These are phyloP conservation scores for Ogataea saltuana DNA, from an alignment of 805 yeast genomes.

Conservation along the genomic window DNA sequence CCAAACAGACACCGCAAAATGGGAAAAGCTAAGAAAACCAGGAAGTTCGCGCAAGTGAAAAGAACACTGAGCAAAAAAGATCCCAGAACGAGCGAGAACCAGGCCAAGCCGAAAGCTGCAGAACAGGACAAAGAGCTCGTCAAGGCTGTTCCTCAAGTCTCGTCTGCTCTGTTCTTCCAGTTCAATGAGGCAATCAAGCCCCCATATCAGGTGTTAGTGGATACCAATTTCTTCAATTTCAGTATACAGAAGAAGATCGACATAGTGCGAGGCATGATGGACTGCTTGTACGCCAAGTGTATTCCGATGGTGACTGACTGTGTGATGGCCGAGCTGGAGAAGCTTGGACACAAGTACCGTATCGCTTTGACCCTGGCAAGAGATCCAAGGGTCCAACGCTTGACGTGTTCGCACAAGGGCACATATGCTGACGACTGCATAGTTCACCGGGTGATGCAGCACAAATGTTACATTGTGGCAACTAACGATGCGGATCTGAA, in stretches of 20 bases:
- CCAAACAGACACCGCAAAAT: conserved; percentile 40
- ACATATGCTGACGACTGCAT: conserved; percentile 98
- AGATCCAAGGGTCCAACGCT: conserved; percentile 86
- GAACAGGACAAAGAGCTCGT: conserved; percentile 77
- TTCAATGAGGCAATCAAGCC: conserved; percentile 93
- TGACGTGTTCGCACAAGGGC: conserved; percentile 90
- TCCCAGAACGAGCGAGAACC: conserved; percentile 52
- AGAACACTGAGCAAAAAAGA: conserved; percentile 77
- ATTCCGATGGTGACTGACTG: conserved; percentile 96
- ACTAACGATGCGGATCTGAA: conserved; percentile 97
- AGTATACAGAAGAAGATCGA: conserved; percentile 95
- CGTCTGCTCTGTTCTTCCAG: conserved; percentile 93
- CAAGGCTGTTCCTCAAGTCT: conserved; percentile 83
- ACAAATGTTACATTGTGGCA: conserved; percentile 95
- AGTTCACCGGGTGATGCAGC: conserved; percentile 90
- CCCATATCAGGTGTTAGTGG: conserved; percentile 95
- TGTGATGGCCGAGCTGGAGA: conserved; percentile 96
- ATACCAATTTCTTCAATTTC: conserved; percentile 95
- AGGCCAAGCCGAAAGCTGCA: conserved; percentile 40
- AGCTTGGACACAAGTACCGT: conserved; percentile 90
- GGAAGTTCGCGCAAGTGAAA: conserved; percentile 94
- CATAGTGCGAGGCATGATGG: conserved; percentile 96
- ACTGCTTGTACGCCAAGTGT: conserved; percentile 89
- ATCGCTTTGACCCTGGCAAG: conserved; percentile 91
- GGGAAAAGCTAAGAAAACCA: conserved; percentile 97